These are phyloP conservation scores for Lyophyllum semitale DNA, from an alignment of 768 basidiomycete species.

Conservation along the genomic window DNA sequence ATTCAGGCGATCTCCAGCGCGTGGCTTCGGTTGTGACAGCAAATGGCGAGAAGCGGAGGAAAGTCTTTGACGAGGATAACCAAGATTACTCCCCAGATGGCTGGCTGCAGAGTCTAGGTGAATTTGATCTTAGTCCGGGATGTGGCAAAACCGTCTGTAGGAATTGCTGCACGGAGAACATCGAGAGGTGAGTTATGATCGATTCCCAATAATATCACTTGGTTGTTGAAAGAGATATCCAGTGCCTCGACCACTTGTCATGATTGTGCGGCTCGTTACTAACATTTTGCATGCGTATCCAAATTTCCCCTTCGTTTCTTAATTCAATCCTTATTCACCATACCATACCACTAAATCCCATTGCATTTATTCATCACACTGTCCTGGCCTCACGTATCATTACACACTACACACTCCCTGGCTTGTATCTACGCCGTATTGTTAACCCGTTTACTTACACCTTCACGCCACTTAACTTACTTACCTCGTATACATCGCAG, in stretches of 20 bases:
- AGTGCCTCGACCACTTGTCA: conserved; percentile 41
- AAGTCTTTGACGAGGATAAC: conserved; percentile 15
- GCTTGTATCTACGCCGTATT: too few species aligned
- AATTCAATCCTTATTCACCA: background rate
- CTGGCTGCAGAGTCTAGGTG: conserved; percentile 1
- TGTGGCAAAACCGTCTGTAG: conserved; percentile 45
- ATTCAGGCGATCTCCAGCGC: conserved; percentile 13
- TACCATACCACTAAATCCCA: background rate
- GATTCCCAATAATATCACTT: background rate
- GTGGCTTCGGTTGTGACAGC: background rate
- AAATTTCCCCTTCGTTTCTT: background rate
- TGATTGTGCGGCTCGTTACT: conserved; percentile 30
- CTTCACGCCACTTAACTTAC: too few species aligned
- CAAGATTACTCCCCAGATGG: conserved; percentile 10
- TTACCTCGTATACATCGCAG: too few species aligned
- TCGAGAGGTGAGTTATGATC: conserved; percentile 34
- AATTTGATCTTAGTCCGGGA: conserved; percentile 28
- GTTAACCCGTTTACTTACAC: background rate
- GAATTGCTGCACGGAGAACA: conserved; percentile 46
- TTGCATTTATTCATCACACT: background rate
- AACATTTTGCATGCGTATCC: background rate
- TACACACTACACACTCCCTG: too few species aligned
- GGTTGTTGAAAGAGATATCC: background rate
- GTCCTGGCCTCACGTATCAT: background rate
- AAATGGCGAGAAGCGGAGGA: conserved; percentile 17